Base-by-base conservation (phyloP, 352 stramenopile species). In the Albugo candida region DNA sequence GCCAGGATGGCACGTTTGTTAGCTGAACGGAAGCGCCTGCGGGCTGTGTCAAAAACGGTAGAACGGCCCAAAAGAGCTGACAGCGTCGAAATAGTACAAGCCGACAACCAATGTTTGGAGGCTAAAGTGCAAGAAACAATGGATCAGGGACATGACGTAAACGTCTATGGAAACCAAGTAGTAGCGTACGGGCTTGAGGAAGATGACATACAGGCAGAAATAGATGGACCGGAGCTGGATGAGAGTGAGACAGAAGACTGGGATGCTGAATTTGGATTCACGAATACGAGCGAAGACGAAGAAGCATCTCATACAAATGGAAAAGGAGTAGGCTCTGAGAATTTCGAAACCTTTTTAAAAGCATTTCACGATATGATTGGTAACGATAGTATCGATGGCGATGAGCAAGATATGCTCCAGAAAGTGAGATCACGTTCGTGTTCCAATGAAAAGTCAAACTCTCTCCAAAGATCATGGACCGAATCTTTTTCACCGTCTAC, bases 281-380 rank as follows among this genome's bases (percentile, higher is more conserved):
- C 24, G 24, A 31, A 31, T 1, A 24, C 42, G 2, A 52, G 51
- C 2, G 60, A 69, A 8, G 61, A 82, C 41, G 67, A 84, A 14
- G 54, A 60, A 18, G 49, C 60, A 8, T 61, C 79, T 36, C 52
- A 31, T 31, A 31, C 24, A 31, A 31, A 31, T 31, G 8, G 24
- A 3, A 31, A 31, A 31, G 24, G 24, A 31, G 24, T 31, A 31
- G 56, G 74, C 13, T 62, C 71, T 1, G 71, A 83, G 54, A 87
- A 87, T 48, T 78, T 79, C 59, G 84, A 87, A 51, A 83, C 82
- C 44, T 87, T 87, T 41, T 45, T 87, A 35, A 64, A 67, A 1
- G 77, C 80, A 45, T 63, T 84, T 39, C 74, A 83, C 54, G 67
- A 84, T 47, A 73, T 84, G 43, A 71, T 84, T 63, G 75, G 77